Base-by-base conservation (phyloP, 371 early-diverging fungal genomes). In the Dipsacomyces acuminosporus region DNA sequence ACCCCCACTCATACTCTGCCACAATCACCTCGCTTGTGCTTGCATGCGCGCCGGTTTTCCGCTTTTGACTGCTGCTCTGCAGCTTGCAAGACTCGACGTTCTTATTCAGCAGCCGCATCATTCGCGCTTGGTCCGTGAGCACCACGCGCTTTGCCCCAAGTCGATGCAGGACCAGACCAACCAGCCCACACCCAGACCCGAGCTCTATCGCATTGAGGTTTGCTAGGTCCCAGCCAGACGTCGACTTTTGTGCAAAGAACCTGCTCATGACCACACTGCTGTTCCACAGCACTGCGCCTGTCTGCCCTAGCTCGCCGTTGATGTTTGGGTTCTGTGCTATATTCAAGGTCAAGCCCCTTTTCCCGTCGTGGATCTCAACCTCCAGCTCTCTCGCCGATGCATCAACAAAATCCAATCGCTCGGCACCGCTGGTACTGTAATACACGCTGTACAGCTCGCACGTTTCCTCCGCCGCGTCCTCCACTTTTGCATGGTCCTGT, bases 361-460 rank as follows among this genome's bases (percentile, higher is more conserved):
- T 18, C 1, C 63, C 48, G 30, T 51, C 48, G n/a, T 50, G 11
- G 6, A 70, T 56, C 26, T 63, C 64, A 1, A 70, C 33, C 13
- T 64, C 65, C 1, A 70, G 19, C 47, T 56, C 56, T 0, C 52
- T 20, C 14, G 34, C 49, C 14, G 24, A 49, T 4, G 56, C 17
- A 13, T 58, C 64, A 17, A 63, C 64, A 2, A 51, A 47, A 24
- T 56, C 23, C 20, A 24, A 25, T n/a, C 56, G 41, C 7, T 24
- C 41, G 13, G 18, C 49, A 25, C 43, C 30, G 11, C 34, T 46
- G 34, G 22, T 54, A 41, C 60, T 36, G 42, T 70, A 64, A 50
- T 64, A 63, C 14, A 59, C 58, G 49, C 60, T 60, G 54, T 64
- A 70, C 34, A 70, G 51, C 51, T 70, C 71, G 18, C 59, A 63